Conservation (phyloP, 1,284 basidiomycete species). For the Neolentinus lepideus region DNA sequence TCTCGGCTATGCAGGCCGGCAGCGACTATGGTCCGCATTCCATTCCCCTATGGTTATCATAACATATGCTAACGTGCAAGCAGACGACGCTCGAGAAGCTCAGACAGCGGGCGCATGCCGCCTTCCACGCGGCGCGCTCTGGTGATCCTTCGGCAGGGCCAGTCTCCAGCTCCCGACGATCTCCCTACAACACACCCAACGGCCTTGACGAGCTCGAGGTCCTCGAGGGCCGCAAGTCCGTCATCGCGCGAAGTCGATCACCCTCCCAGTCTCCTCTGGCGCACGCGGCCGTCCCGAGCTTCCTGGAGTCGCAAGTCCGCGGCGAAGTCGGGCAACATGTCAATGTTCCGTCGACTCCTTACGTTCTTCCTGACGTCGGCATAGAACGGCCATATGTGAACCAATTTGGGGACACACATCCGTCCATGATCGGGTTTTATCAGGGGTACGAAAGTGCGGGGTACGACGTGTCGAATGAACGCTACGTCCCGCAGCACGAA, state of each 20-base stretch:
- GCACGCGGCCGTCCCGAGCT: not conserved
- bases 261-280: not conserved
- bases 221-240: slow-evolving; percentile 27
- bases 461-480: slow-evolving; percentile 3
- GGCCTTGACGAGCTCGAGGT: slow-evolving; percentile 27
- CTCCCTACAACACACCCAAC: slow-evolving; percentile 3
- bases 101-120: slow-evolving; percentile 13
- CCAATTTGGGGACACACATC: slow-evolving; percentile 1
- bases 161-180: not conserved
- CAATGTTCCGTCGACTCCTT: not conserved
- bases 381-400: not conserved
- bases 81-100: slow-evolving; percentile 17
- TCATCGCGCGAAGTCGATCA: slow-evolving; percentile 26
- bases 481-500: slow-evolving; percentile 9
- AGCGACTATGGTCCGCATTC: slow-evolving; percentile 28
- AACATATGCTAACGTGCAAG: not conserved
- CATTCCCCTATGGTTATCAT: not conserved
- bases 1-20: slow-evolving; percentile 31
- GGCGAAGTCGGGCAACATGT: not conserved
- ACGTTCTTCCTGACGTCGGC: not conserved
- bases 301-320: not conserved
- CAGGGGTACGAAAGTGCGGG: not conserved
- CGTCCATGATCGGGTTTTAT: slow-evolving; percentile 1
- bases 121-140: slow-evolving; percentile 10
- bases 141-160: not conserved